These are phyloP conservation scores for Beauveria varroae DNA, from an alignment of 2,329 filamentous ascomycete genomes.

Conservation along the genomic window DNA sequence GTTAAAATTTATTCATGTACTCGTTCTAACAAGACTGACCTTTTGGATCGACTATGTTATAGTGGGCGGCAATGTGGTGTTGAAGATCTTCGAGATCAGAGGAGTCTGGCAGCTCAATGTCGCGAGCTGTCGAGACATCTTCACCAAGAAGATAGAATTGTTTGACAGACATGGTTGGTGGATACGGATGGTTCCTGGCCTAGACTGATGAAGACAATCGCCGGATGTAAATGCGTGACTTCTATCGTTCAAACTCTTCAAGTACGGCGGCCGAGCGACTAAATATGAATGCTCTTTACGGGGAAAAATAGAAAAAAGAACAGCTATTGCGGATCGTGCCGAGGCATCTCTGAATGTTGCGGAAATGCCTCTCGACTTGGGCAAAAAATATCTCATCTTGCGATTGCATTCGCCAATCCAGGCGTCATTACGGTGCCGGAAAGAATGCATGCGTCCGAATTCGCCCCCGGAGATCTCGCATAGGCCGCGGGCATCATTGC, in stretches of 20 bases:
- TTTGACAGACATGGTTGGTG: conserved; percentile 26
- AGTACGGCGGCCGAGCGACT: not conserved
- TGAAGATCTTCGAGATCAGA: conserved; percentile 30
- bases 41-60: conserved; percentile 34
- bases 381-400: not conserved
- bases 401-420: not conserved
- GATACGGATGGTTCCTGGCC: not conserved
- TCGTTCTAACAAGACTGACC: conserved; percentile 20
- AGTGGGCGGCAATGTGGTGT: conserved; percentile 33
- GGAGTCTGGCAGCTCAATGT: conserved; percentile 29
- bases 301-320: no score
- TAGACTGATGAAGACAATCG: not conserved
- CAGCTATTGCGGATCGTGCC: not conserved
- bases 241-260: no score
- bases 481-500: not conserved
- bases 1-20: not conserved
- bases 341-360: not conserved
- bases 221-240: not conserved
- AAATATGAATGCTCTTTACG: not conserved
- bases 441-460: not conserved
- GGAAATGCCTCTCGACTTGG: not conserved
- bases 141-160: conserved; percentile 37
- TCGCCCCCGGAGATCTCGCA: not conserved
- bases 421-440: not conserved
- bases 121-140: conserved; percentile 25